Evolutionary conservation across 2,329 filamentous ascomycete genomes (phyloP), one percentile per base, ranked within the genome.

Genomic region (Periglandula ipomoeae): DNA sequence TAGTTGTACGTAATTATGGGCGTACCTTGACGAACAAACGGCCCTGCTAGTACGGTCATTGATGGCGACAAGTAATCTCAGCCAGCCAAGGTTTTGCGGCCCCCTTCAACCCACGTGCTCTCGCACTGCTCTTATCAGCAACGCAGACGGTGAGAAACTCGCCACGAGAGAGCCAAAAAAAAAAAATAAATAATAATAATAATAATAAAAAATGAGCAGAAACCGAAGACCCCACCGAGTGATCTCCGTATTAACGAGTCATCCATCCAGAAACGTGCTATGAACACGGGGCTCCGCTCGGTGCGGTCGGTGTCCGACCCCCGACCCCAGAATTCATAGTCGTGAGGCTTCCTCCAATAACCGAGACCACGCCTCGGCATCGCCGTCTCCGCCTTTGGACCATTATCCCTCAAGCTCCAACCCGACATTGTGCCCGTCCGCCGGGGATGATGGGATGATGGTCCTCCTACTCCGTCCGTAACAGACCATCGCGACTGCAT

Each of bases 211-310:
- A 5, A 27, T 27, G 26, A 11, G 11, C 26, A 11, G 11, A 27
- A 27, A n/a, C n/a, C n/a, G n/a, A n/a, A n/a, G n/a, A n/a, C n/a
- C n/a, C n/a, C n/a, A n/a, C n/a, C n/a, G 26, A 27, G 6, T 27
- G 26, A 27, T 6, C 26, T 27, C 26, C 26, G 27, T 13, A 30
- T 10, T 30, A 44, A 23, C 20, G 22, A 37, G 42, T 45, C 20
- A 23, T 34, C 13, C 5, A 26, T 23, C 23, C 44, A 27, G 26
- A 38, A 27, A 44, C 39, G 22, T 20, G 10, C 24, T 10, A 32
- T 43, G 15, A 32, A 46, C 11, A 41, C 40, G 40, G 47, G 47
- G 44, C 40, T 48, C 48, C 50, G 50, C 50, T 46, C 38, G 41
- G 42, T n/a, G 47, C 23, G 47, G 42, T 44, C 47, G 50, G 50